These are phyloP conservation scores for Setaria italica DNA, from an alignment of 202 grass and related monocot species.

Conservation along the genomic window DNA sequence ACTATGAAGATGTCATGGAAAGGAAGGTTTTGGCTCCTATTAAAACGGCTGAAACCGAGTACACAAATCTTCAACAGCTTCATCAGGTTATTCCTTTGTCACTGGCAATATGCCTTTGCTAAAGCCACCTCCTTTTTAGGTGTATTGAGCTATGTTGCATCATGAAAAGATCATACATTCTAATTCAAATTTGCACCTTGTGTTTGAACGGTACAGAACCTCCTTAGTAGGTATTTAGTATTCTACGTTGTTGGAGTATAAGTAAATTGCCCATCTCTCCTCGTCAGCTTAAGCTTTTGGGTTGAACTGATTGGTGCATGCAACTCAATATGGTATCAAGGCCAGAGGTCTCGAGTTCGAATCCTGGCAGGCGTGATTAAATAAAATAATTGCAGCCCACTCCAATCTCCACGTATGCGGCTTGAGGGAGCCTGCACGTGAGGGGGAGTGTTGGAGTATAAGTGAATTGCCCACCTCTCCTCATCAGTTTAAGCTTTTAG, in stretches of 20 bases:
- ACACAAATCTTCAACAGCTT: conserved; percentile 59
- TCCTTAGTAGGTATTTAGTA: neutral
- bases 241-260: neutral
- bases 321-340: too few species aligned
- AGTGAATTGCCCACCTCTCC: too few species aligned
- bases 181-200: neutral
- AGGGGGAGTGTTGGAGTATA: too few species aligned
- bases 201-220: neutral
- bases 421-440: too few species aligned
- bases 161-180: neutral
- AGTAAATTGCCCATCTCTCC: too few species aligned
- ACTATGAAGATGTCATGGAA: conserved; percentile 82
- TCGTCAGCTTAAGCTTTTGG: too few species aligned
- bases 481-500: too few species aligned
- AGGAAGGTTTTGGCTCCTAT: conserved; percentile 78
- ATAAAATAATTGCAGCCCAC: too few species aligned
- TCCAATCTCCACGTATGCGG: too few species aligned
- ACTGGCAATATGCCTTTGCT: conserved; percentile 1
- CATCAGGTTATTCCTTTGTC: conserved; percentile 61
- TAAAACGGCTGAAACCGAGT: conserved; percentile 68
- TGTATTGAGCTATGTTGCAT: conserved; percentile 2
- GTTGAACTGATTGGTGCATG: too few species aligned
- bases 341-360: too few species aligned
- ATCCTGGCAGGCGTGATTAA: too few species aligned
- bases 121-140: neutral